Evolutionary conservation across 495 filamentous ascomycete genomes (phyloP).

Genomic region (Talaromyces liani): DNA sequence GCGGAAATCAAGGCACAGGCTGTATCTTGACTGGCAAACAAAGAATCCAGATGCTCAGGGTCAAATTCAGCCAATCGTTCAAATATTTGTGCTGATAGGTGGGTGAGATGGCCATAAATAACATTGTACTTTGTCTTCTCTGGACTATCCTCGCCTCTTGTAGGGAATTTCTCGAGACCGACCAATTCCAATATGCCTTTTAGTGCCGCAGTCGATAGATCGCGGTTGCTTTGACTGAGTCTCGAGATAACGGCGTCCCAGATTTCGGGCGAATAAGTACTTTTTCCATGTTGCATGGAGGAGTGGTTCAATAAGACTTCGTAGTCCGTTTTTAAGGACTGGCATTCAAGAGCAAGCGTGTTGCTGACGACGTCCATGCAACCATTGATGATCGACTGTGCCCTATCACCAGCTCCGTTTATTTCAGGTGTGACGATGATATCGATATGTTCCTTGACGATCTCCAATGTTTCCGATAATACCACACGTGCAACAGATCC

Average conservation of each 20-base stretch:
- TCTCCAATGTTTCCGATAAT: slow-evolving; percentile 44
- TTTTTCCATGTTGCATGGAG: slow-evolving; percentile 58
- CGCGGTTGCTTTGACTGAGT: slow-evolving; percentile 54
- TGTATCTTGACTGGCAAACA: slow-evolving; percentile 56
- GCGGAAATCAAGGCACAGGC: slow-evolving; percentile 60
- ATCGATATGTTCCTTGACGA: slow-evolving; percentile 41
- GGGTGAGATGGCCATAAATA: slow-evolving; percentile 59
- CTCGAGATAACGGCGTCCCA: slow-evolving; percentile 71
- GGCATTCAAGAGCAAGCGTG: slow-evolving; percentile 68
- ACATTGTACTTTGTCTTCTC: slow-evolving; percentile 65
- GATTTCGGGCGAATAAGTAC: slow-evolving; percentile 55
- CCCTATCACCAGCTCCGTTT: slow-evolving; percentile 22
- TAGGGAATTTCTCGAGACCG: slow-evolving; percentile 62
- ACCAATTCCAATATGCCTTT: slow-evolving; percentile 60
- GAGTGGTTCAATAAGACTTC: slow-evolving; percentile 51
- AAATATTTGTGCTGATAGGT: slow-evolving; percentile 62
- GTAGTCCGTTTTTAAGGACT: slow-evolving; percentile 63
- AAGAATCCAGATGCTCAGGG: slow-evolving; percentile 49
- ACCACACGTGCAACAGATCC: slow-evolving; percentile 45
- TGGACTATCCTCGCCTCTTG: slow-evolving; percentile 39
- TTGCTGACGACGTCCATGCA: slow-evolving; percentile 60
- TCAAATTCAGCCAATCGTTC: slow-evolving; percentile 70
- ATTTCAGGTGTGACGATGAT: slow-evolving; percentile 35
- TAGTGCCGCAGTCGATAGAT: slow-evolving; percentile 63
- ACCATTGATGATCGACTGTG: slow-evolving; percentile 25